phyloP scores from a whole-genome alignment of 1,139 yeast species.

The Candida gigantensis region DNA sequence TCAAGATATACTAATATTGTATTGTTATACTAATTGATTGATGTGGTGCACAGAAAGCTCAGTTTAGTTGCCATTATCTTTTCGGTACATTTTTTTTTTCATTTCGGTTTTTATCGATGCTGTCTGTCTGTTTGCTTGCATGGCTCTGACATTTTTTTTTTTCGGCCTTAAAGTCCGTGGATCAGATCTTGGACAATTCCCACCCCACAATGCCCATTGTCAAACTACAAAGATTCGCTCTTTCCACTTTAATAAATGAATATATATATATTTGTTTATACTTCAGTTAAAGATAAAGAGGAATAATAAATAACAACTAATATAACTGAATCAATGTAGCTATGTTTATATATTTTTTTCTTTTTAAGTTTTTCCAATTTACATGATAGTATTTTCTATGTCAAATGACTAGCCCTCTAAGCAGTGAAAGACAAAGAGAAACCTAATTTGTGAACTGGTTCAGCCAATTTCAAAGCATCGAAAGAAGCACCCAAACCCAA shows the following conservation, averaged over 20 bases:
- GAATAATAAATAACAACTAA: constrained; percentile 2
- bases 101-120: too few species aligned
- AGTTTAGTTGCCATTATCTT: too few species aligned
- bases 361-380: constrained; percentile 1
- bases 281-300: background rate
- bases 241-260: background rate
- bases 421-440: constrained; percentile 90
- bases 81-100: too few species aligned
- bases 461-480: constrained; percentile 93
- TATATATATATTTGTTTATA: background rate
- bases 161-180: too few species aligned
- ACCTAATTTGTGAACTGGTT: constrained; percentile 98
- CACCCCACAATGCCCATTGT: too few species aligned
- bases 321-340: constrained; percentile 1
- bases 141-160: too few species aligned
- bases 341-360: constrained; percentile 5
- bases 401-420: too few species aligned
- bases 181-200: too few species aligned
- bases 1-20: background rate
- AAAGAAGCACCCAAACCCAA: constrained; percentile 97
- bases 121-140: too few species aligned
- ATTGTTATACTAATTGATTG: too few species aligned
- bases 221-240: background rate
- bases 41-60: too few species aligned
- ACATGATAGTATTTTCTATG: too few species aligned